Evolutionary conservation across 768 basidiomycete genomes (phyloP).

Genomic region (Suillus lakei): DNA sequence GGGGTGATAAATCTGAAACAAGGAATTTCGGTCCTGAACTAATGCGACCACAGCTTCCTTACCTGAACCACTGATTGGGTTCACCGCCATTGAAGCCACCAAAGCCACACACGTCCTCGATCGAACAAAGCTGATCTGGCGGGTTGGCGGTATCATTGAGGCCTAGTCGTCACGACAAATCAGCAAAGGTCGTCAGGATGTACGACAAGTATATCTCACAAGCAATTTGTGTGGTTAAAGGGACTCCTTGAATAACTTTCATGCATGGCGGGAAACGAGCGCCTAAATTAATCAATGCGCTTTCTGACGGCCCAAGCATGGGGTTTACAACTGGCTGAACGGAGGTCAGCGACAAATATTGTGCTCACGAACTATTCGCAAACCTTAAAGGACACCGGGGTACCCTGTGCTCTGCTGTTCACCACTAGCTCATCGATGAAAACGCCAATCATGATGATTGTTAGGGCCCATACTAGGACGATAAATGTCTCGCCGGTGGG

Average conservation of each 20-base stretch:
- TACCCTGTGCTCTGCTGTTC: conserved; percentile 78
- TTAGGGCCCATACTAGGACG: conserved; percentile 61
- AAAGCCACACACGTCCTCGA: conserved; percentile 88
- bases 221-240: conserved; percentile 56
- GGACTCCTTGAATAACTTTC: conserved; percentile 67
- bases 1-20: conserved; percentile 75
- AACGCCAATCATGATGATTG: conserved; percentile 68
- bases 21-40: conserved; percentile 44
- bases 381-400: conserved; percentile 85
- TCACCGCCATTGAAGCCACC: conserved; percentile 61
- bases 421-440: conserved; percentile 87
- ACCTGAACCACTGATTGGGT: conserved; percentile 65
- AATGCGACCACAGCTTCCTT: conserved; percentile 32
- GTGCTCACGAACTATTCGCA: conserved; percentile 16
- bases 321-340: conserved; percentile 78
- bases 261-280: conserved; percentile 95
- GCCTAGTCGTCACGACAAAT: conserved; percentile 45
- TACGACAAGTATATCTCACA: conserved; percentile 48
- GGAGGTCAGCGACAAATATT: conserved; percentile 13
- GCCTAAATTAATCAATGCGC: conserved; percentile 84
- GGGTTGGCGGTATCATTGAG: conserved; percentile 87
- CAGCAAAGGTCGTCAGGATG: conserved; percentile 13
- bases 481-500: neutral
- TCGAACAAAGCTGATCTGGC: conserved; percentile 65
- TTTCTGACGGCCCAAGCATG: conserved; percentile 89